Evolutionary conservation across 495 filamentous ascomycete species (phyloP), one percentile per base, ranked within the genome.

Genomic region (Penicillium verhagenii): DNA sequence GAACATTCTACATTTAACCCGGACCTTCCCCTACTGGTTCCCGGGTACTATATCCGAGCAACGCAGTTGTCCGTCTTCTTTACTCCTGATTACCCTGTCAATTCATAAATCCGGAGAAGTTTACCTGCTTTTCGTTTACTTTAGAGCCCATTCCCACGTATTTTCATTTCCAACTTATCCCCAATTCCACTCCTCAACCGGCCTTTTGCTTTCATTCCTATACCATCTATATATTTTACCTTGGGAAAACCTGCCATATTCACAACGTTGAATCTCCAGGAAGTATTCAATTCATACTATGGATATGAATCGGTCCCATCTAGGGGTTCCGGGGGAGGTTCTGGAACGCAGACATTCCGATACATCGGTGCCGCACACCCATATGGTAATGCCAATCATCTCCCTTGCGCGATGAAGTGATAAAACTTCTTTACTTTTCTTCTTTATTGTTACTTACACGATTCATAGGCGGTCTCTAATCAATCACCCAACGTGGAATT

Each of bases 301-400:
- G 58, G 61, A 61, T 23, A 35, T 58, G 40, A 65, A 31, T 43
- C 48, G 64, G 9, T 37, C 49, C 18, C 55, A 45, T 26, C 18
- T 60, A 26, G 54, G 48, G 6, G 3, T 39, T 6, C n/a, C n/a
- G n/a, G 51, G 56, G 7, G 64, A 65, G 5, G 52, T 21, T 1
- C 50, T 65, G 20, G 64, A 65, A n/a, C 56, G 64, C 43, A 56
- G 64, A 42, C 61, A 65, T 33, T 67, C 64, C 6, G 61, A 67
- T 20, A 49, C 53, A 20, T 60, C 53, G 11, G 26, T 65, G 16
- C 52, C 54, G 9, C 61, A 46, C 20, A 20, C 47, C 8, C 52
- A 55, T 42, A 63, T 62, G 59, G 61, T 65, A 60, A 35, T 35
- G n/a, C 52, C 10, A 47, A 16, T 16, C 16, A 20, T n/a, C n/a